Evolutionary conservation across 306 rosid genomes (phyloP).

Genomic region (Sicyos edulis): DNA sequence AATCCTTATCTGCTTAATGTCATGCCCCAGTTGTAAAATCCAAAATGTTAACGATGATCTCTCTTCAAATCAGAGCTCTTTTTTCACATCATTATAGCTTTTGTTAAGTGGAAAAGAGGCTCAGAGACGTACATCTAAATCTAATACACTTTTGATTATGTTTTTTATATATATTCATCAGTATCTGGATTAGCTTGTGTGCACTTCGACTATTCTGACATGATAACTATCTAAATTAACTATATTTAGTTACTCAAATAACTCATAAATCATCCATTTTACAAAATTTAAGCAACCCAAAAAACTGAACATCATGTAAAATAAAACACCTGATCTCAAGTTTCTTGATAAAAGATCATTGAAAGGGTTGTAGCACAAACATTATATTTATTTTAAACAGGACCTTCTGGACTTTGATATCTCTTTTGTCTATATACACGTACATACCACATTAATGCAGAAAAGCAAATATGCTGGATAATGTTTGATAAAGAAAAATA

Average conservation of each 20-base stretch:
- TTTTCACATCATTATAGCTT: background rate
- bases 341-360: background rate
- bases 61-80: conserved; percentile 17
- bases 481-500: background rate
- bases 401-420: conserved; percentile 1
- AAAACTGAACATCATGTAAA: background rate
- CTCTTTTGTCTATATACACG: conserved; percentile 11
- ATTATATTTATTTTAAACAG: background rate
- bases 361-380: too few relatives aligned
- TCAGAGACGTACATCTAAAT: conserved; percentile 8
- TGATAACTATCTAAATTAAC: too few relatives aligned
- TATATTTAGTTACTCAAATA: too few relatives aligned
- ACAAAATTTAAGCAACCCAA: background rate
- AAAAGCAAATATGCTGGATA: conserved; percentile 16
- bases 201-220: too few relatives aligned
- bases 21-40: conserved; percentile 10
- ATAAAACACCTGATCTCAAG: background rate
- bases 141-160: background rate
- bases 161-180: background rate
- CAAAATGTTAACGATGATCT: background rate
- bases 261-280: too few relatives aligned
- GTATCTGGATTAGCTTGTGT: too few relatives aligned
- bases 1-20: conserved; percentile 3
- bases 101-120: too few relatives aligned
- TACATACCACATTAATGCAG: conserved; percentile 20